Conservation (phyloP, 352 stramenopile species). For the Pythium folliculosum region DNA sequence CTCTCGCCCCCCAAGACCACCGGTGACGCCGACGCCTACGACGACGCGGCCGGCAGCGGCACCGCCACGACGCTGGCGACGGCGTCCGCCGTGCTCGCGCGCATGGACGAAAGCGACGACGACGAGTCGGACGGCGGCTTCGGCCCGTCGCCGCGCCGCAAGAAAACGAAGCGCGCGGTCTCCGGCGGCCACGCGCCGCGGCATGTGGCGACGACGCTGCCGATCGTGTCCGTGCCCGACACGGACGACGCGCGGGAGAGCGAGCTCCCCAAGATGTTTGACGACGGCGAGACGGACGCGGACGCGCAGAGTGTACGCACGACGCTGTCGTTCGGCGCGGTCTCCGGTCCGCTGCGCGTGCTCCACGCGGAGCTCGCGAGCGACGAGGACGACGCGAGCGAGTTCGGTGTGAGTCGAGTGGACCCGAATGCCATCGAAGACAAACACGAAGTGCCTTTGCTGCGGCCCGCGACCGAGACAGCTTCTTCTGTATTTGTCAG, state of each 20-base stretch:
- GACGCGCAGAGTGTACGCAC: slow-evolving; percentile 25
- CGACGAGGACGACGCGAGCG: slow-evolving; percentile 29
- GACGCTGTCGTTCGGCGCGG: slow-evolving; percentile 37
- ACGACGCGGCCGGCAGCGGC: background rate
- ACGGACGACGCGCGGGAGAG: background rate
- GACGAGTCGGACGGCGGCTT: slow-evolving; percentile 27
- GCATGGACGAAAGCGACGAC: slow-evolving; percentile 29
- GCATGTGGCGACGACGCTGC: no score
- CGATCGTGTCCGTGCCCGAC: background rate
- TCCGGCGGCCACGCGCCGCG: background rate
- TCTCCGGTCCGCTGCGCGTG: slow-evolving; percentile 34
- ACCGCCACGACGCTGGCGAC: background rate
- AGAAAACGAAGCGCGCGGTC: slow-evolving; percentile 18
- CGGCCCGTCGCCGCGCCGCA: slow-evolving; percentile 25
- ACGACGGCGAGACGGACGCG: slow-evolving; percentile 19
- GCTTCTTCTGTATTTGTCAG: no score
- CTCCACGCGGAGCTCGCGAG: slow-evolving; percentile 23
- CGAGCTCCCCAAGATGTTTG: slow-evolving; percentile 2
- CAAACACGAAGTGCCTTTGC: background rate
- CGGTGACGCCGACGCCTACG: slow-evolving; percentile 21
- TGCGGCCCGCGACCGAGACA: background rate
- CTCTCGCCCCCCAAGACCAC: slow-evolving; percentile 17
- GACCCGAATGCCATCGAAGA: background rate
- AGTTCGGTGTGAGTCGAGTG: background rate
- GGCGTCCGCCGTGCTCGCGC: background rate